Conservation (phyloP, 768 basidiomycete genomes). For the Leccinum aurantiacum region DNA sequence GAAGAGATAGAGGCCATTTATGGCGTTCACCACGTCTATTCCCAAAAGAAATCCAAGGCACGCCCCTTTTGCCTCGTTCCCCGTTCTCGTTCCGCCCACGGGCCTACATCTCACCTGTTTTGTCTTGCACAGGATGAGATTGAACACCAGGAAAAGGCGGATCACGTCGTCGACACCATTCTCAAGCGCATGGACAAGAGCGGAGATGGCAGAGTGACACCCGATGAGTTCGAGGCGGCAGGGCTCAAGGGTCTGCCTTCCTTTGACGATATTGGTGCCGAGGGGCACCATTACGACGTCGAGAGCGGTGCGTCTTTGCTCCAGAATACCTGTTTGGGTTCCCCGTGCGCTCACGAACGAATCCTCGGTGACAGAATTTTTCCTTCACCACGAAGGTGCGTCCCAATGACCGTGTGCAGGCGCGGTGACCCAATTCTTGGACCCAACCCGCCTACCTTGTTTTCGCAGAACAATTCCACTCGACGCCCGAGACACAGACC, state of each 20-base stretch:
- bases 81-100: not conserved
- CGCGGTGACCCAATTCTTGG: not conserved
- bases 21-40: constrained; percentile 91
- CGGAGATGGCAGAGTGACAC: constrained; percentile 65
- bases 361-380: constrained; percentile 63
- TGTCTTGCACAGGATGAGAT: constrained; percentile 55
- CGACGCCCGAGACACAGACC: constrained; percentile 95
- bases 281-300: constrained; percentile 92
- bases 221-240: constrained; percentile 69
- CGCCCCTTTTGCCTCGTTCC: not conserved
- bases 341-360: not conserved
- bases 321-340: not conserved
- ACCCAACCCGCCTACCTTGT: not conserved
- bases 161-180: constrained; percentile 70
- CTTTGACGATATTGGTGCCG: constrained; percentile 80
- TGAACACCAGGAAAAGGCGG: constrained; percentile 80
- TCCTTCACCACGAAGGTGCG: constrained; percentile 94
- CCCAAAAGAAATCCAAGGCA: constrained; percentile 77
- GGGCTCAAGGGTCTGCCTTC: constrained; percentile 79
- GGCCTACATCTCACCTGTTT: not conserved
- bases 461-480: constrained; percentile 79
- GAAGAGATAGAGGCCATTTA: constrained; percentile 95
- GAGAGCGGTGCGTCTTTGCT: constrained; percentile 67
- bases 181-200: constrained; percentile 72
- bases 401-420: not conserved